These are phyloP conservation scores for Sclerotinia nivalis DNA, from an alignment of 2,329 filamentous ascomycete genomes.

Conservation along the genomic window DNA sequence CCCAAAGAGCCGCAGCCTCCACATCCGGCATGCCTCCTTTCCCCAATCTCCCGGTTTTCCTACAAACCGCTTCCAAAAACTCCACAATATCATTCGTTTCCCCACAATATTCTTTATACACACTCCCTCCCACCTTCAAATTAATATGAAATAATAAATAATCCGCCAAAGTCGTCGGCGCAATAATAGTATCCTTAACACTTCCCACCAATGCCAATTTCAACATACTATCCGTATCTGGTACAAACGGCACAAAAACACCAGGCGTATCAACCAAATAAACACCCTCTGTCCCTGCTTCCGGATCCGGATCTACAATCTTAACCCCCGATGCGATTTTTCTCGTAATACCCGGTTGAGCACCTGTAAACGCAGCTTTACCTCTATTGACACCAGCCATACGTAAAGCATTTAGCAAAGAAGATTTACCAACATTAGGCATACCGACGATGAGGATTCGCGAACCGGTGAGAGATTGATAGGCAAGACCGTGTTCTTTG, in stretches of 20 bases:
- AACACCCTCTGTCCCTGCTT: slow-evolving; percentile 51
- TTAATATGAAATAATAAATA: slow-evolving; percentile 90
- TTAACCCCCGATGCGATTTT: slow-evolving; percentile 83
- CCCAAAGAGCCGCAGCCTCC: slow-evolving; percentile 73
- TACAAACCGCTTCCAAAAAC: slow-evolving; percentile 70
- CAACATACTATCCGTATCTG: slow-evolving; percentile 83
- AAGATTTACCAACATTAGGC: slow-evolving; percentile 97
- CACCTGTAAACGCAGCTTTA: slow-evolving; percentile 80
- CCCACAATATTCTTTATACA: slow-evolving; percentile 51
- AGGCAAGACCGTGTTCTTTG: slow-evolving; percentile 50
- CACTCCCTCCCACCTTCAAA: slow-evolving; percentile 31
- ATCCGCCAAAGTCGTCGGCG: slow-evolving; percentile 76
- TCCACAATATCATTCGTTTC: slow-evolving; percentile 84
- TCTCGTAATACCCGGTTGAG: slow-evolving; percentile 85
- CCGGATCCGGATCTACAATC: slow-evolving; percentile 60
- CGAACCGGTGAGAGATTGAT: slow-evolving; percentile 72
- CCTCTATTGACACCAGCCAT: slow-evolving; percentile 61
- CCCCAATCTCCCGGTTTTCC: slow-evolving; percentile 71
- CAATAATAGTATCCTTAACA: slow-evolving; percentile 85
- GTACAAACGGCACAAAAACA: slow-evolving; percentile 91
- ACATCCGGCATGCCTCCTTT: slow-evolving; percentile 71
- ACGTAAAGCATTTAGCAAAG: slow-evolving; percentile 85
- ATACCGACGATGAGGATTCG: slow-evolving; percentile 89
- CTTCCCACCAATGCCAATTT: slow-evolving; percentile 90
- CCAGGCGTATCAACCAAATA: slow-evolving; percentile 92